Evolutionary conservation across 257 asterid species (phyloP), one percentile per base, ranked within the genome.

Genomic region (Mitragyna speciosa): DNA sequence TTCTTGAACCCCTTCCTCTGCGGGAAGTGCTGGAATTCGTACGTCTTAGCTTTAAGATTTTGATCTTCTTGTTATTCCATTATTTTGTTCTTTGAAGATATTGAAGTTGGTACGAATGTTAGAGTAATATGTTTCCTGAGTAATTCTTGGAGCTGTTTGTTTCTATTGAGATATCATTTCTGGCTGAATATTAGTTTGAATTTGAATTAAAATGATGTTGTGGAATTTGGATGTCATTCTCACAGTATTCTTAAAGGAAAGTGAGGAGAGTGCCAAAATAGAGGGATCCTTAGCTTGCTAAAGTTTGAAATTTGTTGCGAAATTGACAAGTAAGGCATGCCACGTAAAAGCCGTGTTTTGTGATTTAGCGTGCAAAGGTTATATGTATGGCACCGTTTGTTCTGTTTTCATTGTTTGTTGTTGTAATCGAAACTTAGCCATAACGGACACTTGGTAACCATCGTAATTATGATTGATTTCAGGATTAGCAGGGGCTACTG

Each of bases 401-500:
- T 49, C 26, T 30, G 15, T 33, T 51, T 15, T 36, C 7, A 49
- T 31, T 41, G 24, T 70, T 20, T 75, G 15, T 58, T 15, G 7
- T 45, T 43, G 76, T 52, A 76, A 67, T 49, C 1, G 56, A 39
- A 56, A 69, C 52, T 69, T 22, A 22, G 28, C 47, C 16, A 17
- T 61, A 58, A 28, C 20, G 64, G 64, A 61, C 15, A 76, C 26
- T 2, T 64, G 24, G 64, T 73, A 67, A 76, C 79, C 39, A 11
- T 28, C 64, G 12, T 76, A 15, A 74, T 81, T 59, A 70, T 20
- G 24, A 81, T 74, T 86, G 82, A 68, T 86, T 89, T 86, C 95
- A 96, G 99, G 99, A 71, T 89, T 96, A 83, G 99, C 99, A 0
- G 98, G 99, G 67, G 99, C 99, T 45, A 96, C 99, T 22, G 99